A percentile compares a stretch with the other conserved stretches of the same genome.
phyloP scores from a whole-genome alignment of 768 basidiomycete species.

The Lactifluus volemus region DNA sequence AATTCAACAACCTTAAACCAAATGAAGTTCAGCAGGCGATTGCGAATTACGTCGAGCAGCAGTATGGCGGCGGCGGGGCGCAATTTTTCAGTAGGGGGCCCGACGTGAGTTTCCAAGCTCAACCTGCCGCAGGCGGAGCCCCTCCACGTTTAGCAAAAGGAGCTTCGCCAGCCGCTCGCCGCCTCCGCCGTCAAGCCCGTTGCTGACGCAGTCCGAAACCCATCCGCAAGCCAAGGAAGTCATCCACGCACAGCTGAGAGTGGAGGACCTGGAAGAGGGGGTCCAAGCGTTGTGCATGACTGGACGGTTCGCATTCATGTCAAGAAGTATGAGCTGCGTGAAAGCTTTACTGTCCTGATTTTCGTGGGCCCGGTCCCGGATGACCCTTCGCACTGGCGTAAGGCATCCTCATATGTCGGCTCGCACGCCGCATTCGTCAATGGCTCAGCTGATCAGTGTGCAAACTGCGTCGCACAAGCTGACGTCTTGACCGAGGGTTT shows the following conservation, averaged over 20 bases:
- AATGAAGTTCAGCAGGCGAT: conserved; percentile 27
- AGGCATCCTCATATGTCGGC: conserved; percentile 32
- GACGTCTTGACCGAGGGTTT: conserved; percentile 33
- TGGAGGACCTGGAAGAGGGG: neutral
- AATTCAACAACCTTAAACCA: conserved; percentile 34
- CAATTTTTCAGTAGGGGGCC: neutral
- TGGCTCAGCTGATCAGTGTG: conserved; percentile 28
- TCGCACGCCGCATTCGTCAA: conserved; percentile 38
- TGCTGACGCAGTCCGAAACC: neutral
- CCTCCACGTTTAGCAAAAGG: neutral
- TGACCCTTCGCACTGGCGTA: conserved; percentile 32
- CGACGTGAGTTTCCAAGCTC: conserved; percentile 14
- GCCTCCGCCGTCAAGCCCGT: neutral
- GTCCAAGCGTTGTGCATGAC: conserved; percentile 21
- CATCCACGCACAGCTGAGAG: neutral
- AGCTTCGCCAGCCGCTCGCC: neutral
- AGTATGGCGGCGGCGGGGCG: conserved; percentile 24
- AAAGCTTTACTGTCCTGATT: conserved; percentile 36
- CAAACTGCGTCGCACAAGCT: conserved; percentile 31
- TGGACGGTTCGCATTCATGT: conserved; percentile 37
- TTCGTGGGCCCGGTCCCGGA: conserved; percentile 38
- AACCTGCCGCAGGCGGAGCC: neutral
- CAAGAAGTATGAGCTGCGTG: conserved; percentile 36
- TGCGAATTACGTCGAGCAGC: conserved; percentile 26
- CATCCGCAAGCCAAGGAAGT: neutral